A percentile compares a stretch with the other conserved stretches of the same genome.
Evolutionary conservation across 139 green algal genomes (phyloP).

Genomic region (Edaphochlamys debaryana): DNA sequence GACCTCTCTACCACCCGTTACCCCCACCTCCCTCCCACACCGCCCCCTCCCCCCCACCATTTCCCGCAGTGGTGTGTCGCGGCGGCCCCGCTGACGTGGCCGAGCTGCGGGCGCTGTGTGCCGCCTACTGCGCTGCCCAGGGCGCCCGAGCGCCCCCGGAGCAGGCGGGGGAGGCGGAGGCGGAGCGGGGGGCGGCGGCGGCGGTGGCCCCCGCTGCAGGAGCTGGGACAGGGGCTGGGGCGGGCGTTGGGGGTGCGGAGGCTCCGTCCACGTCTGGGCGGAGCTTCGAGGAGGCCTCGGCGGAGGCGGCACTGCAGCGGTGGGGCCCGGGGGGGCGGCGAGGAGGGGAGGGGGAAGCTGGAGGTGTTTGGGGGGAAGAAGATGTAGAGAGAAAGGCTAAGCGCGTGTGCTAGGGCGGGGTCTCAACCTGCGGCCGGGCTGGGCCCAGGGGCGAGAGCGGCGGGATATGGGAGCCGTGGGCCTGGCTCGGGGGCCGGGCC

Average conservation of each 20-base stretch:
- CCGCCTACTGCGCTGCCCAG: not conserved
- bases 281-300: constrained; percentile 1
- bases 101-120: constrained; percentile 27
- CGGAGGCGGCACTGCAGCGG: constrained; percentile 42
- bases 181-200: constrained; percentile 17
- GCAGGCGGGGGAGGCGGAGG: not conserved
- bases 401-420: too few species aligned
- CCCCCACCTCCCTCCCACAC: too few species aligned
- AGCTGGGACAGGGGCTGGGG: not conserved
- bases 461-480: too few species aligned
- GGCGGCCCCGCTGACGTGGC: not conserved
- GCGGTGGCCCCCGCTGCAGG: constrained; percentile 10
- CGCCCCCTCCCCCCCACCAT: too few species aligned
- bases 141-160: constrained; percentile 3
- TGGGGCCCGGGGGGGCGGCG: constrained; percentile 14
- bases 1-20: too few species aligned
- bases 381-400: too few species aligned
- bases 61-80: constrained; percentile 8
- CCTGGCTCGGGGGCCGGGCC: too few species aligned
- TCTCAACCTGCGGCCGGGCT: too few species aligned
- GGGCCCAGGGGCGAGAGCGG: too few species aligned
- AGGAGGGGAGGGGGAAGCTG: too few species aligned
- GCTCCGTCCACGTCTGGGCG: not conserved
- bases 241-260: not conserved
- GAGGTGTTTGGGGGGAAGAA: too few species aligned